These are phyloP conservation scores for Lepidium didymum DNA, from an alignment of 345 rosid genomes.

Conservation along the genomic window DNA sequence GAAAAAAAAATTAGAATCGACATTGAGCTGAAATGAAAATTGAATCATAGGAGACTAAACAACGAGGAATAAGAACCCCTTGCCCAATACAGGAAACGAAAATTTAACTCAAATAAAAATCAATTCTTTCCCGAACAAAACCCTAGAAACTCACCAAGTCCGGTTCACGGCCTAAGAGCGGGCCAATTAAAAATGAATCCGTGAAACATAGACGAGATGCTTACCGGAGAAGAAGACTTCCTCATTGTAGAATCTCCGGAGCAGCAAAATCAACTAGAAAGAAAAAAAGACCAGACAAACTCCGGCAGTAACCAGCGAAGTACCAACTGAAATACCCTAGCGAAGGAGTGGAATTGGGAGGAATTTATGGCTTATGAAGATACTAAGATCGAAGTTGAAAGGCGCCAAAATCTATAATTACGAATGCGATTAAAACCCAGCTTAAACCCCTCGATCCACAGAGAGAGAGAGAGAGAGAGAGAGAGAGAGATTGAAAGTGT, in stretches of 20 bases:
- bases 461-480: background rate
- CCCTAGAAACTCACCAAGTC: slow-evolving; percentile 25
- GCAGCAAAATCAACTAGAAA: background rate
- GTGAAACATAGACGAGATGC: background rate
- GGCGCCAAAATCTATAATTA: slow-evolving; percentile 15
- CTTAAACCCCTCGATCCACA: slow-evolving; percentile 26
- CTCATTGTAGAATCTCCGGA: background rate
- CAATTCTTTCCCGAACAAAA: background rate
- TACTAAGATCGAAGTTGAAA: slow-evolving; percentile 3
- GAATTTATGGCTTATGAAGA: background rate
- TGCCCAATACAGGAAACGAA: background rate
- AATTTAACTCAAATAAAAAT: background rate
- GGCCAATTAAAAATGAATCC: slow-evolving; percentile 3
- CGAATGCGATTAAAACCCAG: slow-evolving; percentile 13
- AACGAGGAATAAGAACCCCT: background rate
- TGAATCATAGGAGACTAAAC: background rate
- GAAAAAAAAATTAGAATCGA: background rate
- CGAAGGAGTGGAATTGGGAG: background rate
- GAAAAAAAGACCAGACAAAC: background rate
- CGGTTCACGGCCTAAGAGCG: background rate
- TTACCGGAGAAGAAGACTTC: slow-evolving; percentile 28
- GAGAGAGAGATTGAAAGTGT: background rate
- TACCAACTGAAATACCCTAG: background rate
- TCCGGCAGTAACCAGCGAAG: background rate
- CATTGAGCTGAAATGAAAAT: background rate